Evolutionary conservation across 1,139 yeast genomes (phyloP).

Genomic region (Candida buenavistaensis): DNA sequence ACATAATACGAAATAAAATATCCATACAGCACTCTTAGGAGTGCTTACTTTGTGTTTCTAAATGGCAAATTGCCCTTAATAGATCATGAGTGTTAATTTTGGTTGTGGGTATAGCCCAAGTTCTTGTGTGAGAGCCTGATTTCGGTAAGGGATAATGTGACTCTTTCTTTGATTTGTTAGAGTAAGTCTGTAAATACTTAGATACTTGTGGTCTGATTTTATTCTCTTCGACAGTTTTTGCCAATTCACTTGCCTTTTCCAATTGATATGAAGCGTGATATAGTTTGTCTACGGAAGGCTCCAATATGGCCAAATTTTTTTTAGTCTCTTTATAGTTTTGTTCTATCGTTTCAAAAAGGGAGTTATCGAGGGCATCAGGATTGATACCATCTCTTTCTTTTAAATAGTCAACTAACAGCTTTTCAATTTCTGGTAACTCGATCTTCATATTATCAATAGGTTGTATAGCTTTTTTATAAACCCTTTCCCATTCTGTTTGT

Average conservation of each 20-base stretch:
- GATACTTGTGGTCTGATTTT: constrained; percentile 20
- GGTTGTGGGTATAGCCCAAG: constrained; percentile 21
- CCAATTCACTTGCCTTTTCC: constrained; percentile 21
- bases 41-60: constrained; percentile 12
- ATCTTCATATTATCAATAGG: constrained; percentile 19
- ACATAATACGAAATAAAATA: constrained; percentile 8
- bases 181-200: constrained; percentile 20
- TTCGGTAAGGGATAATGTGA: constrained; percentile 7
- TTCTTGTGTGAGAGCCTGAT: neutral
- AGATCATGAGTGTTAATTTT: constrained; percentile 21
- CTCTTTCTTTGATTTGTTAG: constrained; percentile 18
- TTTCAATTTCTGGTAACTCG: constrained; percentile 9
- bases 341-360: constrained; percentile 12
- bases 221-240: constrained; percentile 17
- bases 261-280: constrained; percentile 24
- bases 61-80: constrained; percentile 21
- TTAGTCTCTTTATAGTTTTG: constrained; percentile 14
- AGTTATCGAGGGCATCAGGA: constrained; percentile 10
- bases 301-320: constrained; percentile 16
- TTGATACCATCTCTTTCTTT: constrained; percentile 9
- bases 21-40: neutral
- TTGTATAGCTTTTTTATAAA: constrained; percentile 23
- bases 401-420: constrained; percentile 15
- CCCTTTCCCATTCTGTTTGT: constrained; percentile 48
- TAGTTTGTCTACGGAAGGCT: constrained; percentile 24